Base-by-base conservation (phyloP, 345 rosid genomes). In the Noccaea bulbosa region DNA sequence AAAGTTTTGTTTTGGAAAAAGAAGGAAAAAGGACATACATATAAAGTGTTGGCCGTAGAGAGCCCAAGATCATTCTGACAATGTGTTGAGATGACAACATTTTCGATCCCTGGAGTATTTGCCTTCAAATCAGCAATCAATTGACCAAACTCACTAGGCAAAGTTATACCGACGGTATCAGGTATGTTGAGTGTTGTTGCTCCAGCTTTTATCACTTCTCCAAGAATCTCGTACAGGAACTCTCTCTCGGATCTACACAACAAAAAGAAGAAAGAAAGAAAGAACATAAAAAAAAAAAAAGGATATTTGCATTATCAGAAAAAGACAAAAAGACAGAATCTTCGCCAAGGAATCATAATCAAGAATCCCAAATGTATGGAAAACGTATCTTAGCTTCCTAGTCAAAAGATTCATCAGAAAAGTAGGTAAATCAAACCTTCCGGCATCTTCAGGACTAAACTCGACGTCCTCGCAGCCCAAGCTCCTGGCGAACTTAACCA, bases 51-150 rank as follows among this genome's bases (percentile, higher is more conserved):
- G 81, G 99, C 98, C 22, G 99, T 88, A 53, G 99, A 85, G 83
- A 94, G 99, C 56, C 99, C 99, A 82, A 94, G 99, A 92, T 92
- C 99, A 78, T 94, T 89, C 78, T 94, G 99, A 67, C 99, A 94
- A 72, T 92, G 99, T 1, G 99, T 89, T 20, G 99, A 94, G 73
- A 94, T 88, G 51, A 94, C 35, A 63, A 87, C 97, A 70, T 91
- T 89, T 55, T 88, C 86, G 37, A 94, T 87, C 65, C 99, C 99
- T 15, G 86, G 87, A 7, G 98, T 94, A 67, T 94, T 91, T 9
- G 91, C 91, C 66, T 86, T 94, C 58, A 94, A 78, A 77, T 94
- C 97, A 34, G 97, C 87, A 65, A 94, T 94, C 84, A 94, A 34
- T 58, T 82, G 69, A 52, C 98, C 98, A 79, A 88, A 94, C 74